phyloP scores from a whole-genome alignment of 2,329 filamentous ascomycete species.

The Magnaporthiopsis incrustans region DNA sequence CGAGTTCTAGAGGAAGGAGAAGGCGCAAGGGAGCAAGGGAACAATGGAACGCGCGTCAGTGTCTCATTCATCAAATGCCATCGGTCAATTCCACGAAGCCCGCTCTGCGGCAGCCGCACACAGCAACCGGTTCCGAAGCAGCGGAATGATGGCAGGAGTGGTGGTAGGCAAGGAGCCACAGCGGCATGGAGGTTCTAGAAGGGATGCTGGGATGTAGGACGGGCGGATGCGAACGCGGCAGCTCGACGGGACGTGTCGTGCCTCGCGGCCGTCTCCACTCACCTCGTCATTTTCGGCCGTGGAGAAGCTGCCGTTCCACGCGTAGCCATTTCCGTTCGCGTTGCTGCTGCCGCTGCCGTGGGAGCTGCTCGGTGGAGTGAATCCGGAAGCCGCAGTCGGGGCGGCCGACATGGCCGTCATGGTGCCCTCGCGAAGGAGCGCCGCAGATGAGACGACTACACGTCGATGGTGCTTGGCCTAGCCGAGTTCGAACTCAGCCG shows the following conservation, averaged over 20 bases:
- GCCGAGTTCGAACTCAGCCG: neutral
- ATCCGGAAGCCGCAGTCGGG: conserved; percentile 34
- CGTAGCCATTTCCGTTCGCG: conserved; percentile 18
- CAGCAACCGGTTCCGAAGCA: neutral
- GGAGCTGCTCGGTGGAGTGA: conserved; percentile 41
- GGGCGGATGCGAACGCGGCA: neutral
- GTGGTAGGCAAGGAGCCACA: neutral
- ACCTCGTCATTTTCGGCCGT: conserved; percentile 12
- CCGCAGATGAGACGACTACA: neutral
- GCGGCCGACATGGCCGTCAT: conserved; percentile 35
- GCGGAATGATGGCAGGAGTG: neutral
- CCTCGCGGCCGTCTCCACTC: conserved; percentile 6
- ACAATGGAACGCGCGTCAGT: neutral
- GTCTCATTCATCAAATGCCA: neutral
- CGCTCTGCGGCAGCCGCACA: too few relatives aligned
- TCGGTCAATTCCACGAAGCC: neutral
- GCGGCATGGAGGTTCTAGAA: neutral
- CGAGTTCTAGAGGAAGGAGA: conserved; percentile 9
- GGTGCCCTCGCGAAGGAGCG: neutral
- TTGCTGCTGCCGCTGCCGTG: conserved; percentile 29
- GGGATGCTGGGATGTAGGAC: neutral
- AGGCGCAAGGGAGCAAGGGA: neutral
- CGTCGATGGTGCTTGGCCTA: neutral
- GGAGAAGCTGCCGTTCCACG: conserved; percentile 13
- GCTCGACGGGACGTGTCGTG: neutral